Percentiles rank a stretch among this genome's conserved stretches.
Conservation (phyloP, 2,329 filamentous ascomycete species). For the Cordyceps farinosa region DNA sequence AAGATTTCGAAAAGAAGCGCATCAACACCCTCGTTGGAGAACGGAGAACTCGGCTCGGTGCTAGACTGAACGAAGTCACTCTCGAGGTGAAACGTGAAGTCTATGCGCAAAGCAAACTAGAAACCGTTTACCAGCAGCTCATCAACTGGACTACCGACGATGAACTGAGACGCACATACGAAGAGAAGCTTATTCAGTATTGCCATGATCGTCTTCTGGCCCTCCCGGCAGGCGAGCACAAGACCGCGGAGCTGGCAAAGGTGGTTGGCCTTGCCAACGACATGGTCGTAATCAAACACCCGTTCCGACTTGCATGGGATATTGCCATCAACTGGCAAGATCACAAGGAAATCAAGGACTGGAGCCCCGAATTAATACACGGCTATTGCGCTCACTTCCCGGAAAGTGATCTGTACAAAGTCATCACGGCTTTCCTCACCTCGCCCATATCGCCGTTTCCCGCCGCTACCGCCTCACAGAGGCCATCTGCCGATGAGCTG, state of each 20-base stretch:
- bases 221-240: conserved; percentile 60
- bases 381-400: conserved; percentile 84
- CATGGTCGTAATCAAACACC: conserved; percentile 95
- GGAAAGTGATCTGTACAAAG: conserved; percentile 73
- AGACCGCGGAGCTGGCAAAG: conserved; percentile 65
- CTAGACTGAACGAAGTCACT: conserved; percentile 78
- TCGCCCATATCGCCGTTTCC: conserved; percentile 84
- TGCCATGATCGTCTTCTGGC: conserved; percentile 75
- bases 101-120: conserved; percentile 70
- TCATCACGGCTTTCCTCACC: conserved; percentile 76
- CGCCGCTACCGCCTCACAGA: conserved; percentile 28
- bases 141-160: conserved; percentile 92
- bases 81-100: conserved; percentile 85
- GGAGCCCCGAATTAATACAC: conserved; percentile 73
- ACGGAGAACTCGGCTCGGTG: conserved; percentile 80
- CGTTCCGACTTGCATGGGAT: conserved; percentile 85
- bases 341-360: conserved; percentile 65
- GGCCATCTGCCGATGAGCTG: conserved; percentile 27
- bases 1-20: conserved; percentile 79
- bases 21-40: conserved; percentile 90
- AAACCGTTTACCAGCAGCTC: conserved; percentile 73
- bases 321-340: conserved; percentile 89
- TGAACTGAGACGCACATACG: conserved; percentile 74
- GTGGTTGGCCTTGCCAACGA: conserved; percentile 77
- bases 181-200: conserved; percentile 83